A percentile compares a stretch with the other conserved stretches of the same genome.
Conservation (phyloP, 768 basidiomycete genomes). For the Pleurotus cornucopiae region DNA sequence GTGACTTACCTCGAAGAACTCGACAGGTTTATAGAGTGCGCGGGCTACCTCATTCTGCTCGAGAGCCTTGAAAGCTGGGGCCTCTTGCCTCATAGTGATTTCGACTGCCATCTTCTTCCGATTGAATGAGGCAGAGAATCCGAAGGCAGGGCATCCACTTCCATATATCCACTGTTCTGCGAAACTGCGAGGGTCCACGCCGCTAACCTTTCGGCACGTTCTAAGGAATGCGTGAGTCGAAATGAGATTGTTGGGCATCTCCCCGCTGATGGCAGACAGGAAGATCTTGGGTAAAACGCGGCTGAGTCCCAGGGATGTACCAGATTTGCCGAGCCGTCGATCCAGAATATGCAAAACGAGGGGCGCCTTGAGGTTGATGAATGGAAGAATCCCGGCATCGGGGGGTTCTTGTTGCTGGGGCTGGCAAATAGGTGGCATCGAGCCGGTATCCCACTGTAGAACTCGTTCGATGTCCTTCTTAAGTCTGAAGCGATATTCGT, state of each 20-base stretch:
- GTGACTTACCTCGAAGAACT: constrained; percentile 75
- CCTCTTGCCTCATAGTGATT: constrained; percentile 87
- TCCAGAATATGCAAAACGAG: constrained; percentile 97
- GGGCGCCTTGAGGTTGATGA: constrained; percentile 93
- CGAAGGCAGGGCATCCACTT: constrained; percentile 90
- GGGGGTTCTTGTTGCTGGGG: constrained; percentile 84
- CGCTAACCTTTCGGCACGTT: constrained; percentile 90
- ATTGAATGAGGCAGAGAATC: constrained; percentile 88
- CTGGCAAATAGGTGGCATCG: constrained; percentile 91
- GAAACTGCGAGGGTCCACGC: constrained; percentile 84
- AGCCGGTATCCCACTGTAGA: constrained; percentile 80
- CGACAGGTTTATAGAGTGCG: constrained; percentile 73
- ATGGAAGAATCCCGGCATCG: constrained; percentile 71
- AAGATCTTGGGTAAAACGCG: constrained; percentile 95
- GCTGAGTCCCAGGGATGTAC: constrained; percentile 89
- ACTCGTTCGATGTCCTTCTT: constrained; percentile 97
- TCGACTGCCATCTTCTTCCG: constrained; percentile 98
- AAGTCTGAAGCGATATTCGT: constrained; percentile 92
- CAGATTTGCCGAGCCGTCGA: constrained; percentile 88
- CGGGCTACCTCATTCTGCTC: constrained; percentile 65
- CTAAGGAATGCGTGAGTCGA: constrained; percentile 89
- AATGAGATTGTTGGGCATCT: constrained; percentile 78
- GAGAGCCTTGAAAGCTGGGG: constrained; percentile 72
- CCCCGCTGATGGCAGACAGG: constrained; percentile 88
- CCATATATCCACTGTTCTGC: constrained; percentile 99